Conservation (phyloP, 768 basidiomycete genomes). For the Candolleomyces eurysporus region DNA sequence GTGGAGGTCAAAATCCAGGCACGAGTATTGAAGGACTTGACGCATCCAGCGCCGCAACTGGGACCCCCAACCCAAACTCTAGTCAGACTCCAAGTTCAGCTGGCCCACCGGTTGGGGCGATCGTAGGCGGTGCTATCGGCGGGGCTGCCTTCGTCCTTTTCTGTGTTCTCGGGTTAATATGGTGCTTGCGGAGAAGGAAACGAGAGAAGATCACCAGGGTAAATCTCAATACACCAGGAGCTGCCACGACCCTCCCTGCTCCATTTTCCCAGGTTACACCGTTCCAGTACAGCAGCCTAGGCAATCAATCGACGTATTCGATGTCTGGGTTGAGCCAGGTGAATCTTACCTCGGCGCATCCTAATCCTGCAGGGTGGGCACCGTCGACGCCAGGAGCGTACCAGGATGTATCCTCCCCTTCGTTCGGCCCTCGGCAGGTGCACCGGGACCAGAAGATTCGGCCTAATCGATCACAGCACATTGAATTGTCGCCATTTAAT, state of each 20-base stretch:
- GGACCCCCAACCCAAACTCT: neutral
- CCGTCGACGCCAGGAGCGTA: neutral
- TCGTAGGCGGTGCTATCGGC: slow-evolving; percentile 3
- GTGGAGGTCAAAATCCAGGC: neutral
- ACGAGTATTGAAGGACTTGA: neutral
- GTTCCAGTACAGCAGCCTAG: neutral
- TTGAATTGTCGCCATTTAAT: neutral
- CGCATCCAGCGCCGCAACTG: neutral
- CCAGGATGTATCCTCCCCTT: neutral
- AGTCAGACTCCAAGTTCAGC: neutral
- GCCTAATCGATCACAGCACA: neutral
- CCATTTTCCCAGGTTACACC: neutral
- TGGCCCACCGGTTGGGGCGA: neutral
- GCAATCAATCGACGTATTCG: neutral
- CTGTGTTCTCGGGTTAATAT: neutral
- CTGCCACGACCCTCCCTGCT: neutral
- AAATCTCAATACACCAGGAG: neutral
- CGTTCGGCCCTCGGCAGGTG: neutral
- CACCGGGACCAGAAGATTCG: neutral
- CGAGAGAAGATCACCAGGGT: neutral
- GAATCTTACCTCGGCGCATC: neutral
- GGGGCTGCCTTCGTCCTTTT: neutral
- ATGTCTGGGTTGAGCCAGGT: neutral
- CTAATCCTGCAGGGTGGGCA: neutral
- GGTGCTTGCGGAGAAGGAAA: neutral